phyloP scores from a whole-genome alignment of 768 basidiomycete genomes.

The Harrya chromipes region DNA sequence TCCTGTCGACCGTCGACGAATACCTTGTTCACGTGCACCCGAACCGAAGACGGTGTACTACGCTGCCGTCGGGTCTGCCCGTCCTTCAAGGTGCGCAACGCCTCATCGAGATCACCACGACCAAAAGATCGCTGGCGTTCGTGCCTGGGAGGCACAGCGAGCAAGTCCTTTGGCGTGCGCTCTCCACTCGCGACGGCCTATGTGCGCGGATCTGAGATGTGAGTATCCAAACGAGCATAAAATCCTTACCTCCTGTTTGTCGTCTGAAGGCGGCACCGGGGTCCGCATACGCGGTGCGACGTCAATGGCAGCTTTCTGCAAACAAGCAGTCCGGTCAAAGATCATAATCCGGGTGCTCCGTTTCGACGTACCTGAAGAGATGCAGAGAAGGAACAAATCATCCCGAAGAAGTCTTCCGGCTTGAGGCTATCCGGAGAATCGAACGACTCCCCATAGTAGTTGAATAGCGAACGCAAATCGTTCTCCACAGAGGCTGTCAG shows the following conservation, averaged over 20 bases:
- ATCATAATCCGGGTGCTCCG: background rate
- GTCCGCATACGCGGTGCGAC: conserved; percentile 26
- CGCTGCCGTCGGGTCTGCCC: conserved; percentile 38
- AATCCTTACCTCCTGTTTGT: conserved; percentile 9
- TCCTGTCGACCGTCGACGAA: conserved; percentile 27
- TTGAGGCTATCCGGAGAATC: conserved; percentile 62
- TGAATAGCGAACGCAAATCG: conserved; percentile 58
- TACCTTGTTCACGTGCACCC: conserved; percentile 19
- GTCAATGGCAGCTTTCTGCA: conserved; percentile 69
- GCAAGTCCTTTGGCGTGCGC: conserved; percentile 24
- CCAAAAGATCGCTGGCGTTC: conserved; percentile 54
- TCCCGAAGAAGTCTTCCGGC: conserved; percentile 79
- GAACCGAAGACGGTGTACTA: conserved; percentile 11
- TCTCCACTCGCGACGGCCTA: conserved; percentile 44
- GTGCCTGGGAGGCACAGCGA: conserved; percentile 42
- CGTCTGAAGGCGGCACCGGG: background rate
- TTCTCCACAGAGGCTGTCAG: conserved; percentile 54
- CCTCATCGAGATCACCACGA: conserved; percentile 80
- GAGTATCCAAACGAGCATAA: background rate
- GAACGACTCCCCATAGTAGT: conserved; percentile 77
- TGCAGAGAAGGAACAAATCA: conserved; percentile 71
- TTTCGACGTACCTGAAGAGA: conserved; percentile 55
- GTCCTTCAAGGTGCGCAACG: conserved; percentile 74
- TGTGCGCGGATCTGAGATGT: background rate
- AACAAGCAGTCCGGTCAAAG: background rate